Conservation (phyloP, 495 filamentous ascomycete genomes). For the Pyrenula aspistea region DNA sequence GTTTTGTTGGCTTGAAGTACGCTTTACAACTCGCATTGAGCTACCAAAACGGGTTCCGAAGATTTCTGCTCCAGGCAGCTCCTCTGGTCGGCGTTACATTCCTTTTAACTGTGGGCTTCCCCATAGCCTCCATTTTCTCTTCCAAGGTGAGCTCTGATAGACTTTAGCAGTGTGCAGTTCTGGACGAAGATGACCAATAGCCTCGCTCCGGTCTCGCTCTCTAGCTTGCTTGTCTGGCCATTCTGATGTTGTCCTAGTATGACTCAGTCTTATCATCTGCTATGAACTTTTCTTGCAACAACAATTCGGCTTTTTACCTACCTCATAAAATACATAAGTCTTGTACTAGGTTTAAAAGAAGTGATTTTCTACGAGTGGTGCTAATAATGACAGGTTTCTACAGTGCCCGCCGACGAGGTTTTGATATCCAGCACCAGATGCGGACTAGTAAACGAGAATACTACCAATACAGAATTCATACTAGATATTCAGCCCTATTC, state of each 20-base stretch:
- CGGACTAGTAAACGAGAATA: not conserved
- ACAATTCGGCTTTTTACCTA: not conserved
- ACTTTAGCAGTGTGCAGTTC: not conserved
- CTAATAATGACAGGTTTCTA: not conserved
- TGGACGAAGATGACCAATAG: not conserved
- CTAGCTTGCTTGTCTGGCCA: not conserved
- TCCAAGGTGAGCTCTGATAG: conserved; percentile 1
- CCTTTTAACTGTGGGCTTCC: not conserved
- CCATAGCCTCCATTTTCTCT: conserved; percentile 4
- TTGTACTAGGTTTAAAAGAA: not conserved
- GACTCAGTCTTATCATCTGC: not conserved
- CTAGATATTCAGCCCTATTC: not conserved
- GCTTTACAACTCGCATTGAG: not conserved
- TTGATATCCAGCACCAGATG: not conserved
- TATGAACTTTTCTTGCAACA: not conserved
- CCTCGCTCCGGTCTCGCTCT: not conserved
- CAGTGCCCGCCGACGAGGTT: not conserved
- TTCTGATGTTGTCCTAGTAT: not conserved
- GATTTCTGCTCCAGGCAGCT: not conserved
- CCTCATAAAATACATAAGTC: not conserved
- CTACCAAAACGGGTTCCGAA: not conserved
- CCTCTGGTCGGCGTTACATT: not conserved
- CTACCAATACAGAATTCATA: not conserved
- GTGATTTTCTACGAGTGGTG: not conserved
- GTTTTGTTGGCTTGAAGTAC: conserved; percentile 1